Evolutionary conservation across 1,284 basidiomycete genomes (phyloP), one percentile per base, ranked within the genome.

Genomic region (Ceratorhiza oryzae-sativae): DNA sequence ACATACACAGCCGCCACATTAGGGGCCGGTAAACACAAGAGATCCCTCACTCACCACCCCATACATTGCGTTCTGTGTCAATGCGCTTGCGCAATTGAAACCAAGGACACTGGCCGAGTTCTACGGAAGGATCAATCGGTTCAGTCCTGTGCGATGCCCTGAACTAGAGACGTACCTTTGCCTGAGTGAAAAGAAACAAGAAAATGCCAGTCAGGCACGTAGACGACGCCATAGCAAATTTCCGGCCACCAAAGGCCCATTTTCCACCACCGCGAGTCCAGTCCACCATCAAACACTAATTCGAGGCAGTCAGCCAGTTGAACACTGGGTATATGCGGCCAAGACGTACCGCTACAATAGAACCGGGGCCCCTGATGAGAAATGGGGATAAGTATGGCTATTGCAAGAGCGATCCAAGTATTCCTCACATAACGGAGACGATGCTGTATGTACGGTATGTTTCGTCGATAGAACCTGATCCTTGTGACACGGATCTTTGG

Each of bases 21-120:
- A 39, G 8, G 18, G 15, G 6, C 2, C 3, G 20, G 20, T 6
- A 56, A 5, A n/a, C 20, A 12, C 15, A 53, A 39, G 49, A 36
- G 53, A 39, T 39, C 15, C 6, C 5, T 5, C 9, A 80, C 82
- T 72, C 81, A 84, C 65, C 6, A 91, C 87, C 13, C 88, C 89
- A 76, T 90, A 91, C 90, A 91, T 91, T 71, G 89, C 85, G 42
- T 70, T 70, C 80, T 86, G 81, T 10, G 84, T 85, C 42, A 88
- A 78, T 30, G 82, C 79, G 23, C 83, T 84, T 0, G 84, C 83
- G 72, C 86, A 89, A 51, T 87, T 86, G 76, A 82, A 86, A 0
- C 83, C 88, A 20, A 88, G 81, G 10, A 87, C 80, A 0, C 82
- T 81, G 0, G 80, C 78, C 10, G 81, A 76, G n/a, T 80, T 85